Evolutionary conservation across 2,329 filamentous ascomycete genomes (phyloP).

Genomic region (Fusarium tanahbumbuense): DNA sequence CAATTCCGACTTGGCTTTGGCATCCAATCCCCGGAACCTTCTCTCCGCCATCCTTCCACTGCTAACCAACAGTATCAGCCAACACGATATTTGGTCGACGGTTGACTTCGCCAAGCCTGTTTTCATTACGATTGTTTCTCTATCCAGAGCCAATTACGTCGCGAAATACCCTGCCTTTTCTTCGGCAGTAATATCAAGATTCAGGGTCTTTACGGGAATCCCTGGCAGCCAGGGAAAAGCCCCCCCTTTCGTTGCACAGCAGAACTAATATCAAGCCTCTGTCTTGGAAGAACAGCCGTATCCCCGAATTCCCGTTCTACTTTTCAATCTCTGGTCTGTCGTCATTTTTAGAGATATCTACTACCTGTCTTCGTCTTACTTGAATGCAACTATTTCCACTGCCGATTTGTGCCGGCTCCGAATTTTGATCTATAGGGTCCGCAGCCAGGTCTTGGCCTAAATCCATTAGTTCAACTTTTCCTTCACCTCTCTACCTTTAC

Average conservation of each 20-base stretch:
- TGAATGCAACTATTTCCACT: slow-evolving; percentile 9
- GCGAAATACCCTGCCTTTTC: slow-evolving; percentile 7
- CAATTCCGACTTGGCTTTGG: slow-evolving; percentile 7
- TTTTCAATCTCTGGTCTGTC: slow-evolving; percentile 2
- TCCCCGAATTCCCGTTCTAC: background rate
- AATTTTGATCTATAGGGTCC: slow-evolving; percentile 23
- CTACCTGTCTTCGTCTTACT: background rate
- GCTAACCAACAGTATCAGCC: background rate
- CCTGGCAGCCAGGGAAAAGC: slow-evolving; percentile 20
- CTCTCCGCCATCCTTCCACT: slow-evolving; percentile 18
- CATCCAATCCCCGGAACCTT: slow-evolving; percentile 26
- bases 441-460: slow-evolving; percentile 15
- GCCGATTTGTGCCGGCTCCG: slow-evolving; percentile 13
- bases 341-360: slow-evolving; percentile 14
- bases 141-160: background rate
- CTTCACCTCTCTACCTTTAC: slow-evolving; percentile 4
- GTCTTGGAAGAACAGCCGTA: background rate
- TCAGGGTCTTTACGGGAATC: slow-evolving; percentile 24
- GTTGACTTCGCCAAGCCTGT: slow-evolving; percentile 9
- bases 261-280: slow-evolving; percentile 16
- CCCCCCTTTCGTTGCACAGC: slow-evolving; percentile 17
- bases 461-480: slow-evolving; percentile 25
- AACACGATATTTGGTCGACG: slow-evolving; percentile 2
- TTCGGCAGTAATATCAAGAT: slow-evolving; percentile 17
- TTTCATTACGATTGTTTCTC: slow-evolving; percentile 1